Evolutionary conservation across 768 basidiomycete genomes (phyloP), one percentile per base, ranked within the genome.

Genomic region (Suillus subluteus): DNA sequence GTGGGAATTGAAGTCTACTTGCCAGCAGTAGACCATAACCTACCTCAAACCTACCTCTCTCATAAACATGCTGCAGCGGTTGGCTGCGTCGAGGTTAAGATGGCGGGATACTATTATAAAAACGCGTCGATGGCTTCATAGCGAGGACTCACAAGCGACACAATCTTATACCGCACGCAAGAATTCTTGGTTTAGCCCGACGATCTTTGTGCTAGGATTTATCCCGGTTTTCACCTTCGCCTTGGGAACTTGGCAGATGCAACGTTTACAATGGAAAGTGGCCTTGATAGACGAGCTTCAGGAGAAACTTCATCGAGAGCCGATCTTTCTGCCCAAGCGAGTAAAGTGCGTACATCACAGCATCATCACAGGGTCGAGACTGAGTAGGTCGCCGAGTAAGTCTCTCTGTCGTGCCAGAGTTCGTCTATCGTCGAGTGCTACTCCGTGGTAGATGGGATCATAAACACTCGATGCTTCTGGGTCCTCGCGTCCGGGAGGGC

Each of bases 221-320:
- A 92, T 98, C 64, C 98, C 98, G 1, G 80, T 98, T 67, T 89
- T 98, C 74, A 95, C 95, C 0, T 95, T 96, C 70, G 91, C 85
- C 18, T 82, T 99, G 67, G 97, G 98, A 21, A 87, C 88, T 23
- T 99, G 97, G 97, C 98, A 99, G 79, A 81, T 99, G 40, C 87
- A 94, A 71, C 88, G 98, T 58, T 85, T 99, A 38, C 87, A 93
- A 76, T 99, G 98, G 98, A 99, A 99, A 79, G 82, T 97, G 55
- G 87, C 88, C 62, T 83, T 99, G 62, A 98, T 99, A 68, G 94
- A 98, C 70, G 94, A 98, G 73, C 83, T 99, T 43, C 92, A 98
- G 75, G 89, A 93, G 78, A 97, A 98, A 79, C 80, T 99, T 43
- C 85, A 91, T 68, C 83, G 91, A 18, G 87, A 86, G 40, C 91